These are phyloP conservation scores for Fonsecaea erecta DNA, from an alignment of 2,329 filamentous ascomycete genomes.

Conservation along the genomic window DNA sequence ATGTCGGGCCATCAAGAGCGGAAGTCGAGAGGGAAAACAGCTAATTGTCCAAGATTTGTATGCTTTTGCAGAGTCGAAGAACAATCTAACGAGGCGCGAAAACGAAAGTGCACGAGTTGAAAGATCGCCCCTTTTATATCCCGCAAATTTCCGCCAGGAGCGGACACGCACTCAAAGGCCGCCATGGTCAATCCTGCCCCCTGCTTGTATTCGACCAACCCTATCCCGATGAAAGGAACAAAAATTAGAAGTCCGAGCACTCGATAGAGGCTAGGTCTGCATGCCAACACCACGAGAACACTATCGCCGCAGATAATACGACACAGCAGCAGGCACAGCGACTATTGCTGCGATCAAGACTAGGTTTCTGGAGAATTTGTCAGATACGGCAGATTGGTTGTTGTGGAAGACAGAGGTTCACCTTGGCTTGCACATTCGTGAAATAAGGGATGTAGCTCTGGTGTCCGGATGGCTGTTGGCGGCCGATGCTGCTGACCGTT, in stretches of 20 bases:
- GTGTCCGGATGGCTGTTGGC: slow-evolving; percentile 2
- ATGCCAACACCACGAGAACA: background rate
- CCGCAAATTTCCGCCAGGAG: background rate
- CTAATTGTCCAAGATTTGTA: background rate
- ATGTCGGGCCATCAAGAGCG: no score
- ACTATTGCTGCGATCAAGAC: slow-evolving; percentile 24
- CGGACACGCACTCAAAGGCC: background rate
- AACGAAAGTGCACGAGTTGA: background rate
- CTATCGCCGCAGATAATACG: slow-evolving; percentile 26
- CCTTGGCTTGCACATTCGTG: slow-evolving; percentile 15
- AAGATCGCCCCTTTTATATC: background rate
- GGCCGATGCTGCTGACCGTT: background rate
- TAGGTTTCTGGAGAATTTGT: slow-evolving; percentile 12
- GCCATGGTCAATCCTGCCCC: background rate
- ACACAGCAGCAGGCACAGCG: slow-evolving; percentile 26
- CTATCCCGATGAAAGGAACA: background rate
- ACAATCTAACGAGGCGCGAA: background rate
- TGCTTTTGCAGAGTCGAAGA: background rate
- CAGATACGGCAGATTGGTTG: slow-evolving; percentile 1
- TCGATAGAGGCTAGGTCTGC: background rate
- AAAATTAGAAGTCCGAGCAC: background rate
- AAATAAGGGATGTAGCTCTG: slow-evolving; percentile 19
- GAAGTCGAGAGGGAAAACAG: background rate
- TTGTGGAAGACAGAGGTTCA: background rate
- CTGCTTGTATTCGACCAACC: background rate